Evolutionary conservation across 257 asterid species (phyloP).

Genomic region (Nicotiana otophora): DNA sequence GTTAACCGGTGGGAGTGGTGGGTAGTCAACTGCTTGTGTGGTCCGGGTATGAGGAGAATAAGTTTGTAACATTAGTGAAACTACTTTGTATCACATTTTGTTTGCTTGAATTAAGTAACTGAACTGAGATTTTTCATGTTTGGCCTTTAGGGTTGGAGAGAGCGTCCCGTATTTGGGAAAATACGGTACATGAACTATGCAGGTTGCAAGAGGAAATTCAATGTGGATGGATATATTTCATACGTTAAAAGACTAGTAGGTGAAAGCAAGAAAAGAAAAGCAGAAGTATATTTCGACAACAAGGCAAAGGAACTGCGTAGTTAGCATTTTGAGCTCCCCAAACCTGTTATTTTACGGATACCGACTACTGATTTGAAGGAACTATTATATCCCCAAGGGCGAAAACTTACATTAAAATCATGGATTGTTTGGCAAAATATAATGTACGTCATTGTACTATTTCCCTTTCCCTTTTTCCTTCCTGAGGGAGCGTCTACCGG

Average conservation of each 20-base stretch:
- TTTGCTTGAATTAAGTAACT: not conserved
- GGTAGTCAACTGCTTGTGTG: too few relatives aligned
- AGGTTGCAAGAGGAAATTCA: constrained; percentile 93
- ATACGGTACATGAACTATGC: constrained; percentile 91
- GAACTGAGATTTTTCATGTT: not conserved
- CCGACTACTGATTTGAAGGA: too few relatives aligned
- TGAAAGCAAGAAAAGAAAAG: constrained; percentile 78
- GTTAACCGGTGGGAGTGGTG: not conserved
- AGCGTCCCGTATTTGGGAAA: constrained; percentile 81
- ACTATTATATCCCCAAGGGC: too few relatives aligned
- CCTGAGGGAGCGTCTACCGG: too few relatives aligned
- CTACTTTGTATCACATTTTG: not conserved
- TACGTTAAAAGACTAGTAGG: constrained; percentile 61
- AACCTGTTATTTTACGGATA: too few relatives aligned
- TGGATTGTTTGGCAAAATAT: too few relatives aligned
- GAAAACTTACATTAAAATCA: too few relatives aligned
- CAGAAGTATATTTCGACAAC: constrained; percentile 31
- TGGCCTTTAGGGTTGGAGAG: constrained; percentile 69
- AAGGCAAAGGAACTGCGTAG: constrained; percentile 37
- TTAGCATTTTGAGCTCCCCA: not conserved
- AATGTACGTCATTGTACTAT: too few relatives aligned
- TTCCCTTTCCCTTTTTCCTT: too few relatives aligned
- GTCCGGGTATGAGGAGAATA: not conserved
- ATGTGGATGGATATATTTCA: constrained; percentile 75
- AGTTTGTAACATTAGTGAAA: not conserved